These are phyloP conservation scores for Ustilago crameri DNA, from an alignment of 1,284 basidiomycete genomes.

Conservation along the genomic window DNA sequence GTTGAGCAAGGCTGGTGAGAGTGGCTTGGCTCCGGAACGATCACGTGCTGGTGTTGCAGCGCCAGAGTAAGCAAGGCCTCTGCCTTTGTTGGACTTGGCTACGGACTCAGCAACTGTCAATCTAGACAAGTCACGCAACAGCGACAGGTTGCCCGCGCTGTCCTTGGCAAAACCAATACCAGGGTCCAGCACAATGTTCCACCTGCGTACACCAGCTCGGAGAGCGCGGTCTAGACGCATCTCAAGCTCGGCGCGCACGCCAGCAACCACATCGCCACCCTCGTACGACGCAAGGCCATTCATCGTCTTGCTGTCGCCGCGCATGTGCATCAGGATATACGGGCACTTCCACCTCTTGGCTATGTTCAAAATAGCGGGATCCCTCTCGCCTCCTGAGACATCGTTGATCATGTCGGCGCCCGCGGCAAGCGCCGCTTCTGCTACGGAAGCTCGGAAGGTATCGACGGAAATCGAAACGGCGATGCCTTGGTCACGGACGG, in stretches of 20 bases:
- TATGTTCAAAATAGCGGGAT: constrained; percentile 75
- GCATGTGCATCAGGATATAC: constrained; percentile 92
- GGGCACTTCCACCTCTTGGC: constrained; percentile 71
- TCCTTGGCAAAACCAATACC: constrained; percentile 96
- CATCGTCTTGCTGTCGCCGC: constrained; percentile 77
- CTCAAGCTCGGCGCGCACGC: constrained; percentile 80
- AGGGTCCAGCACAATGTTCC: constrained; percentile 91
- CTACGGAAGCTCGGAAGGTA: constrained; percentile 88
- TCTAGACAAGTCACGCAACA: constrained; percentile 68
- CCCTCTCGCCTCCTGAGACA: constrained; percentile 78
- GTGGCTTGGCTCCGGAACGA: constrained; percentile 11
- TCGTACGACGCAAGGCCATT: constrained; percentile 72
- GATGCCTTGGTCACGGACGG: constrained; percentile 59
- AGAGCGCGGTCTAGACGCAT: constrained; percentile 77
- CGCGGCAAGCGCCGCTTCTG: constrained; percentile 78
- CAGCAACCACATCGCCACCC: constrained; percentile 78
- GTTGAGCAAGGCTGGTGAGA: constrained; percentile 9
- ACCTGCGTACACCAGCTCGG: constrained; percentile 82
- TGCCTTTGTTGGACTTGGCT: constrained; percentile 35
- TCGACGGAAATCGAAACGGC: constrained; percentile 82
- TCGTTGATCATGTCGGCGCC: constrained; percentile 97
- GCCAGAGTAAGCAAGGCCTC: constrained; percentile 19
- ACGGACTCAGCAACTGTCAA: constrained; percentile 31
- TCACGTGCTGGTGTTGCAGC: constrained; percentile 33
- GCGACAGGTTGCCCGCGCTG: constrained; percentile 77